Evolutionary conservation across 306 rosid species (phyloP).

Genomic region (Pyrus communis): DNA sequence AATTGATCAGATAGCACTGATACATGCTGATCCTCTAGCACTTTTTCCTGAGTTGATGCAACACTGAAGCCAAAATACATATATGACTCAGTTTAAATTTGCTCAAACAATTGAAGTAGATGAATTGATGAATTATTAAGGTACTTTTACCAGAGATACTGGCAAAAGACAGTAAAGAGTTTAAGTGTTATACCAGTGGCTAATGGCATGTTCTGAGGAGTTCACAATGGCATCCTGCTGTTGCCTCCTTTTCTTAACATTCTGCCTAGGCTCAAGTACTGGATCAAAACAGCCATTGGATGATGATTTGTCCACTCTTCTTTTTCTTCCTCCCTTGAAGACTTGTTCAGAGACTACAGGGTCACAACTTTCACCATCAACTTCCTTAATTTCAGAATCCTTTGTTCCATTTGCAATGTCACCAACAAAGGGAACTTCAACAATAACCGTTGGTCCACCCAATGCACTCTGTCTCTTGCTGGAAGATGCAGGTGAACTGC

Average conservation of each 20-base stretch:
- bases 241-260: constrained; percentile 60
- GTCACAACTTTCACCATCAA: constrained; percentile 31
- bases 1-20: constrained; percentile 35
- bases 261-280: constrained; percentile 24
- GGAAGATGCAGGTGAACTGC: constrained; percentile 20
- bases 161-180: constrained; percentile 5
- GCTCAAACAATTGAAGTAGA: not conserved
- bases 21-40: constrained; percentile 22
- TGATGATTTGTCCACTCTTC: constrained; percentile 39
- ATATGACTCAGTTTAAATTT: not conserved
- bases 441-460: constrained; percentile 79
- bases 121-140: not conserved
- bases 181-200: constrained; percentile 33
- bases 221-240: constrained; percentile 20
- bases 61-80: constrained; percentile 39
- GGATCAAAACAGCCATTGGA: constrained; percentile 20
- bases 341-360: constrained; percentile 24
- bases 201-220: constrained; percentile 24
- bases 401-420: constrained; percentile 21
- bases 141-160: not conserved
- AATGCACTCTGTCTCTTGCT: constrained; percentile 37
- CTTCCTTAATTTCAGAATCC: constrained; percentile 28
- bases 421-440: constrained; percentile 61
- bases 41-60: constrained; percentile 30
- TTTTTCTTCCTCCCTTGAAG: constrained; percentile 47